Base-by-base conservation (phyloP, 495 filamentous ascomycete genomes). In the Mytilinidion resinicola region DNA sequence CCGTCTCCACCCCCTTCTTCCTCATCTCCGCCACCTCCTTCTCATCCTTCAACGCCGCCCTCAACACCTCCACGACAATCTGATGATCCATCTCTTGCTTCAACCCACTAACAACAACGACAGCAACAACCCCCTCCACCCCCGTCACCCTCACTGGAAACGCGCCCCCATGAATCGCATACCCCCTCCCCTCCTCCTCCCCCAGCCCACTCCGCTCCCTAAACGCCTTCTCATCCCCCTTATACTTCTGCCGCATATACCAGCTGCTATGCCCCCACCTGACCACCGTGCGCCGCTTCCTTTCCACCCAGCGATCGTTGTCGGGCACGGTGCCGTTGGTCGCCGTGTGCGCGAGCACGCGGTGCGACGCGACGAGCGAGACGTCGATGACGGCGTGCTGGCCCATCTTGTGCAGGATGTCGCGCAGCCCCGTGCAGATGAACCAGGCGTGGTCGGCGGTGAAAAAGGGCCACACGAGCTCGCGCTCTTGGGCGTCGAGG, bases 51-150 rank as follows among this genome's bases (percentile, higher is more conserved):
- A 48, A 60, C 36, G 48, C 62, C 20, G 60, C 53, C 17, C 62
- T 53, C 53, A 64, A 51, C 8, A 80, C 80, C 69, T 88, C 82
- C 1, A 86, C 79, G 59, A 90, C 80, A 44, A 90, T 81, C 39
- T 79, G 79, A 75, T 92, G 88, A 71, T 90, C 87, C 70, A 90
- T 80, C 69, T 88, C 79, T 72, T 89, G 85, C 74, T 82, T 84
- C 72, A 91, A 72, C 51, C 87, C 88, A 69, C 82, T 86, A 10
- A 91, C 86, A 17, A 90, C 84, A 43, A 89, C 79, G 3, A 88
- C 84, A 1, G 79, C 87, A 39, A 90, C 82, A 19, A 90, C 63
- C 0, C 85, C 87, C 69, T 89, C 86, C 14, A 90, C 84, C 0
- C 84, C 83, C 35, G 67, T 74, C 2, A 91, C 86, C 14, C 82